Percentiles rank a stretch among this genome's conserved stretches.
Conservation (phyloP, 1,284 basidiomycete genomes). For the Fomes fomentarius region DNA sequence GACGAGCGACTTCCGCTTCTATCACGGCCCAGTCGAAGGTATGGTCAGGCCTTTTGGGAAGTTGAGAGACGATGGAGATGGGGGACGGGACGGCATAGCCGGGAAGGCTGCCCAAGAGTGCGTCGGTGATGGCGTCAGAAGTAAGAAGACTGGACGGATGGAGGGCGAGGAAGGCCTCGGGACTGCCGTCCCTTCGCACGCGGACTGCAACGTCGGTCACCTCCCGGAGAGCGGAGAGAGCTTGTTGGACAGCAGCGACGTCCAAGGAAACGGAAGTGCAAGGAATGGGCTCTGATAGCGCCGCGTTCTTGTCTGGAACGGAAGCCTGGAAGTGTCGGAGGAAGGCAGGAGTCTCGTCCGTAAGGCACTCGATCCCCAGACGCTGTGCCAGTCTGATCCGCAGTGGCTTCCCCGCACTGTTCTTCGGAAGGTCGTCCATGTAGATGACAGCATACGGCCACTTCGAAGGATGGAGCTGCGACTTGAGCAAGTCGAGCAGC, state of each 20-base stretch:
- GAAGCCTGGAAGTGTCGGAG: conserved; percentile 45
- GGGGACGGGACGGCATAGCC: conserved; percentile 44
- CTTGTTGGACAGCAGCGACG: conserved; percentile 42
- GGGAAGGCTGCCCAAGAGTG: conserved; percentile 24
- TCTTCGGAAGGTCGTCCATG: conserved; percentile 48
- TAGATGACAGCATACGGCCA: conserved; percentile 49
- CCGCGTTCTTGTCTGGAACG: conserved; percentile 35
- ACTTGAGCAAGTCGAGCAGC: conserved; percentile 45
- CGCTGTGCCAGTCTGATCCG: conserved; percentile 46
- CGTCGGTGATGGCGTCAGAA: conserved; percentile 23
- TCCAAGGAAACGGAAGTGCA: conserved; percentile 39
- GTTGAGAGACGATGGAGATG: conserved; percentile 23
- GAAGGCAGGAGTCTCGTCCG: conserved; percentile 38
- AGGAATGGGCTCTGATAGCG: conserved; percentile 42
- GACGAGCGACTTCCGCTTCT: conserved; percentile 34
- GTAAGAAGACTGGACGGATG: conserved; percentile 16
- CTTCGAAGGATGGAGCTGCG: conserved; percentile 48
- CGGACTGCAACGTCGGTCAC: conserved; percentile 53
- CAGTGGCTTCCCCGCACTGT: conserved; percentile 47
- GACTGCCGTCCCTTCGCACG: conserved; percentile 34
- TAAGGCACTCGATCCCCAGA: conserved; percentile 40
- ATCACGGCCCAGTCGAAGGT: conserved; percentile 41
- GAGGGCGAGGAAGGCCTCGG: conserved; percentile 40
- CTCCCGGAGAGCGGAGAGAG: conserved; percentile 46
- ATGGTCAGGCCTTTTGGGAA: conserved; percentile 21